phyloP scores from a whole-genome alignment of 2,329 filamentous ascomycete genomes.

The Alternaria consortialis region DNA sequence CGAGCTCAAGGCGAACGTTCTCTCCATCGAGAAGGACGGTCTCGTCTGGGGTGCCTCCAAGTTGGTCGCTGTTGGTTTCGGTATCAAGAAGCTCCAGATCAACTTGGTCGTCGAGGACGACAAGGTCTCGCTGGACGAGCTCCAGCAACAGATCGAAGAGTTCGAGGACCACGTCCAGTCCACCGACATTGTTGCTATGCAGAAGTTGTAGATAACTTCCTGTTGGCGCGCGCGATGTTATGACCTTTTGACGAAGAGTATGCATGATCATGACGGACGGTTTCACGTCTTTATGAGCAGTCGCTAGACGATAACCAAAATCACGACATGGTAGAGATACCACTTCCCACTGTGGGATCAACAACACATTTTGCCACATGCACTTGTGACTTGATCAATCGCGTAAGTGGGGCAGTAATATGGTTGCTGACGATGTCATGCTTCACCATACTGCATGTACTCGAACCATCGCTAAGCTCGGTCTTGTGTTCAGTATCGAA shows the following conservation, averaged over 20 bases:
- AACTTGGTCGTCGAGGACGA: constrained; percentile 98
- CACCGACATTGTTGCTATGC: constrained; percentile 77
- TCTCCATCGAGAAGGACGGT: constrained; percentile 87
- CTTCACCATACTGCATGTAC: not conserved
- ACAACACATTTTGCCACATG: constrained; percentile 16
- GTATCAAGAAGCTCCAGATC: constrained; percentile 99
- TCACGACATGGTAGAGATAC: constrained; percentile 36
- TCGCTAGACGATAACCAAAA: constrained; percentile 39
- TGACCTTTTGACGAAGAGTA: constrained; percentile 26
- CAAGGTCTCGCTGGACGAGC: constrained; percentile 86
- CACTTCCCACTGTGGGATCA: constrained; percentile 28
- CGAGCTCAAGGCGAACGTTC: constrained; percentile 80
- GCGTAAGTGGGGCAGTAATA: not conserved
- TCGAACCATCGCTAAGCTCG: not conserved
- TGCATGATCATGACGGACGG: constrained; percentile 36
- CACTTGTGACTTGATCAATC: constrained; percentile 6
- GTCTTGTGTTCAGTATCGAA: not conserved
- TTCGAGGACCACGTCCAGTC: constrained; percentile 98
- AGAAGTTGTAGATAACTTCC: constrained; percentile 50
- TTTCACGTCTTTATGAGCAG: constrained; percentile 47
- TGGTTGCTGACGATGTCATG: accelerated
- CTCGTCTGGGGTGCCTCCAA: constrained; percentile 95
- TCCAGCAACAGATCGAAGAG: constrained; percentile 84
- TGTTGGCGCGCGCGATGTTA: constrained; percentile 13
- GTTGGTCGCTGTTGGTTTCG: constrained; percentile 90